Evolutionary conservation across 176 grass and related monocot genomes (phyloP).

Genomic region (Bromus sterilis): DNA sequence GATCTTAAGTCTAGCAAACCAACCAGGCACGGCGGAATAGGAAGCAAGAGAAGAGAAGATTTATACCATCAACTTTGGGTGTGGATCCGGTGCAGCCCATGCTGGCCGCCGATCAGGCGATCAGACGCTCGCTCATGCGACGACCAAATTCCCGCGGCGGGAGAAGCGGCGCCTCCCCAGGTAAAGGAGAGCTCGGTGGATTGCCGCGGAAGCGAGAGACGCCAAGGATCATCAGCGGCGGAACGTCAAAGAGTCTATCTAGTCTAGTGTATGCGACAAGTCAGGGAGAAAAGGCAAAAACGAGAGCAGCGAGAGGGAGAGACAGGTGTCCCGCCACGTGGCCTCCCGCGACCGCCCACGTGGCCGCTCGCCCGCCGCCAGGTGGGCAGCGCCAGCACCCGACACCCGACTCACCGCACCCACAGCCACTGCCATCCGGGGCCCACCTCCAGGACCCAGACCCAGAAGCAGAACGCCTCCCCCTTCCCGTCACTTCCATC

Average conservation of each 20-base stretch:
- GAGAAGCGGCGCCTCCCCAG: background rate
- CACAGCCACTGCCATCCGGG: background rate
- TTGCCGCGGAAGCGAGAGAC: constrained; percentile 24
- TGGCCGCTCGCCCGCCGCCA: background rate
- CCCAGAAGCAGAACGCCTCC: background rate
- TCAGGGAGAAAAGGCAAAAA: background rate
- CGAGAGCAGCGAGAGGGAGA: background rate
- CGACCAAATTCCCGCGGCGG: constrained; percentile 20
- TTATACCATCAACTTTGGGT: constrained; percentile 43
- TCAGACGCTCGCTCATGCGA: background rate
- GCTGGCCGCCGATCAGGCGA: constrained; percentile 22
- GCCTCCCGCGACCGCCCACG: background rate
- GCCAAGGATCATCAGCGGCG: constrained; percentile 10
- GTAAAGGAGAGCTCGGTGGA: constrained; percentile 17
- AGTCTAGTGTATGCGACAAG: too few relatives aligned
- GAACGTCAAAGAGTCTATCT: too few relatives aligned
- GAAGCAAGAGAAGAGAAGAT: background rate
- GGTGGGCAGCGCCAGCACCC: background rate
- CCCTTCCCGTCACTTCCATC: background rate
- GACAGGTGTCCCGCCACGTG: constrained; percentile 35
- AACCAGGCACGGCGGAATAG: background rate
- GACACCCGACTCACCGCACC: background rate
- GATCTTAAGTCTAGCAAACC: background rate
- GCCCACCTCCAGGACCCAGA: background rate
- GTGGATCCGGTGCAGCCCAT: constrained; percentile 97